Evolutionary conservation across 257 asterid species (phyloP).

Genomic region (Solanum tarijense): DNA sequence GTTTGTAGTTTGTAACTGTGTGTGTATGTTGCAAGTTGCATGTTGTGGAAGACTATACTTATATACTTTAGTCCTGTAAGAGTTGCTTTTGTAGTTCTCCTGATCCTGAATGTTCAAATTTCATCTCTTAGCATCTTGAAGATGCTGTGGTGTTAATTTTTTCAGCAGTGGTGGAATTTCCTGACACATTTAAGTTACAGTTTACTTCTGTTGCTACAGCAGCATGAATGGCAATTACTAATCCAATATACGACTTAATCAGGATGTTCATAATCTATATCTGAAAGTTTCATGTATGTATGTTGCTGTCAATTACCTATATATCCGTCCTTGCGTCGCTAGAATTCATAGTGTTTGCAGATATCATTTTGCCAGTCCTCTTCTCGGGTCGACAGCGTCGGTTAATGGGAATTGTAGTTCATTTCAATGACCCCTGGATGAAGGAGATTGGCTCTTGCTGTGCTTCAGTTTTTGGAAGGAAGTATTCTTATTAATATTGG

Average conservation of each 20-base stretch:
- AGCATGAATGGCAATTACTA: not conserved
- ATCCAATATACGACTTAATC: not conserved
- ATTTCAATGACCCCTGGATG: not conserved
- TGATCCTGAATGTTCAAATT: not conserved
- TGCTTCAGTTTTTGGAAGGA: slow-evolving; percentile 2
- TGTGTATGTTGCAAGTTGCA: not conserved
- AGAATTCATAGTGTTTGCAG: slow-evolving; percentile 2
- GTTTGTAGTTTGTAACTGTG: not conserved
- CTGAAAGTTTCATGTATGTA: not conserved
- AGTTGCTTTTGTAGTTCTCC: not conserved
- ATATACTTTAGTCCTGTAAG: not conserved
- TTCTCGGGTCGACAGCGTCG: not conserved
- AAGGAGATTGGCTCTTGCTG: not conserved
- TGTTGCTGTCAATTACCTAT: not conserved
- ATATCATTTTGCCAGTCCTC: not conserved
- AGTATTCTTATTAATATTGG: not conserved
- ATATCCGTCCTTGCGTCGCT: not conserved
- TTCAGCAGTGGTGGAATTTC: not conserved
- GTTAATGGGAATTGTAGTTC: not conserved
- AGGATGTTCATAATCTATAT: not conserved
- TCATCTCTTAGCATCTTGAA: not conserved
- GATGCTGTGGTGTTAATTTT: not conserved
- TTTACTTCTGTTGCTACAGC: not conserved
- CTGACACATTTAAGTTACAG: not conserved
- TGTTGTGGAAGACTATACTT: not conserved